Base-by-base conservation (phyloP, 2,329 filamentous ascomycete species). In the Pseudocercospora crystallina region DNA sequence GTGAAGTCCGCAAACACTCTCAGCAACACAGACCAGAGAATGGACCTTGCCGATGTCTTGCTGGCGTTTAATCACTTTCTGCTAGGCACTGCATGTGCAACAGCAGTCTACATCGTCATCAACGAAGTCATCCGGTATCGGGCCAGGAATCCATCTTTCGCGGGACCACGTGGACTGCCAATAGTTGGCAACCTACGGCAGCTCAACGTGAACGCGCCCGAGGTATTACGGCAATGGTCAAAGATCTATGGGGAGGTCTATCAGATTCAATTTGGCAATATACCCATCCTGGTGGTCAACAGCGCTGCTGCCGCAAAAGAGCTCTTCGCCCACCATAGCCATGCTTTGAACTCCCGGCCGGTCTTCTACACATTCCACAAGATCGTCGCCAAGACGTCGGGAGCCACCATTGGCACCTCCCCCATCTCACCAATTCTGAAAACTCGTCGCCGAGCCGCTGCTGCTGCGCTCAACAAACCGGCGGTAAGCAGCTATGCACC, bases 401-500 rank as follows among this genome's bases (percentile, higher is more conserved):
- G 83, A 3, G 85, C 82, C 0, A 86, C 84, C 0, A 86, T 86
- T 49, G 84, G 84, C 0, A 86, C 84, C 0, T 83, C 81, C 0
- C 84, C 83, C 0, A 86, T 83, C 62, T 82, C 78, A 46, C 82
- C 86, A 3, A 83, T 79, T 0, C 67, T 86, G 20, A 86, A 86
- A 64, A 73, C 81, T 2, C 74, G 83, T 30, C 75, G 82, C 49
- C 86, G 86, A 66, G 83, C 81, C 11, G 83, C 83, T 1, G 83
- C 83, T 0, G 80, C 81, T 2, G 83, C 84, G 1, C 71, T 87
- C n/a, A 86, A 86, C 64, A 80, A 82, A 40, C 82, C 83, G 0
- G 81, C 81, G 0, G 80, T 86, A 1, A 77, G 79, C 3, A 82
- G 78, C 0, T 86, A 86, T 56, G 73, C 85, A 2, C 73, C 78